Conservation (phyloP, 768 basidiomycete genomes). For the Saitozyma podzolica region DNA sequence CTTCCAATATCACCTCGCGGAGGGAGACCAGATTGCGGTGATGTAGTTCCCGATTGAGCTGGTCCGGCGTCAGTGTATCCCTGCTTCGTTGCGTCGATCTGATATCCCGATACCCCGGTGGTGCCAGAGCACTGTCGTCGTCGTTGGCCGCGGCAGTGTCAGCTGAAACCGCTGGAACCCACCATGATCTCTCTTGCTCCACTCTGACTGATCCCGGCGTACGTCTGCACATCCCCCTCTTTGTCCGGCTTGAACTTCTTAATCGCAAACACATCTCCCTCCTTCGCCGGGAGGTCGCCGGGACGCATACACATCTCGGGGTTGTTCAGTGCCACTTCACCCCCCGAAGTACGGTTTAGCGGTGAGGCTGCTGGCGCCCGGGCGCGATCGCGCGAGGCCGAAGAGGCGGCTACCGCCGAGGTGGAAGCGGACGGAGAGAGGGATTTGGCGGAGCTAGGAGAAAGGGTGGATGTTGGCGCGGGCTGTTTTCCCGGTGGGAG, state of each 20-base stretch:
- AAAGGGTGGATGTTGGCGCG: too few relatives aligned
- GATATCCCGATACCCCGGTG: too few relatives aligned
- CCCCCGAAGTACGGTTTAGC: neutral
- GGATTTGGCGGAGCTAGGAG: slow-evolving; percentile 5
- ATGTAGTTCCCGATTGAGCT: slow-evolving; percentile 38
- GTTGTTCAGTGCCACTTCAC: slow-evolving; percentile 33
- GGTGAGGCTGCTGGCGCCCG: slow-evolving; percentile 4
- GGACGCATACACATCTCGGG: slow-evolving; percentile 58
- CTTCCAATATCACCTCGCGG: slow-evolving; percentile 92
- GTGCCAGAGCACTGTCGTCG: too few relatives aligned
- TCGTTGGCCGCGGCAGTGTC: neutral
- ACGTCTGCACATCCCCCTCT: slow-evolving; percentile 91
- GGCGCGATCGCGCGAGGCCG: neutral
- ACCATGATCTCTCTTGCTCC: slow-evolving; percentile 96
- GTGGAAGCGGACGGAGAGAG: slow-evolving; percentile 14
- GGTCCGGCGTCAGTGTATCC: neutral
- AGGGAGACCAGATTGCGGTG: slow-evolving; percentile 83
- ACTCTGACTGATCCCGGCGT: slow-evolving; percentile 97
- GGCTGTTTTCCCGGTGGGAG: slow-evolving; percentile 17
- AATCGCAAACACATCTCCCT: slow-evolving; percentile 78
- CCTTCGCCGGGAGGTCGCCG: slow-evolving; percentile 61
- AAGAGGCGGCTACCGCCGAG: slow-evolving; percentile 13
- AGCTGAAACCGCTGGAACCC: neutral
- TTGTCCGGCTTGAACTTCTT: slow-evolving; percentile 99
- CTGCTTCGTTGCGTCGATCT: too few relatives aligned